A percentile compares a stretch with the other conserved stretches of the same genome.
Evolutionary conservation across 1,284 basidiomycete genomes (phyloP).

Genomic region (Amylostereum areolatum): DNA sequence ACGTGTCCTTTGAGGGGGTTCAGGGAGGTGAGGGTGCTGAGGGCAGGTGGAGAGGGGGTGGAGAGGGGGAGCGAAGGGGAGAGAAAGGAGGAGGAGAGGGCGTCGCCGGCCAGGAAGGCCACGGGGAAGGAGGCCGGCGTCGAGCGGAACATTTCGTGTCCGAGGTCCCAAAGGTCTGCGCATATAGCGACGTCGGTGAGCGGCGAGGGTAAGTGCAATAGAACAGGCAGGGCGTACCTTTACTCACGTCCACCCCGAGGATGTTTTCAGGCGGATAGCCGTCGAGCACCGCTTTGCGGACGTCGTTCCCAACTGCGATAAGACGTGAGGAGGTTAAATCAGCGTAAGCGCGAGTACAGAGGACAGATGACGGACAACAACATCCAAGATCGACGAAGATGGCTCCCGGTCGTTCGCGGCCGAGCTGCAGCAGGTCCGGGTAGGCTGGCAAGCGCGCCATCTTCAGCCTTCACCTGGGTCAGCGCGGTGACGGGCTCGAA

Average conservation of each 20-base stretch:
- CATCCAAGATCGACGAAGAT: slow-evolving; percentile 14
- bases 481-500: neutral
- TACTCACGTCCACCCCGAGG: slow-evolving; percentile 19
- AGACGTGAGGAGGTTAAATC: neutral
- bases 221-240: slow-evolving; percentile 13
- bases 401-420: slow-evolving; percentile 4
- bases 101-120: slow-evolving; percentile 36
- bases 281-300: slow-evolving; percentile 10
- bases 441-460: slow-evolving; percentile 9
- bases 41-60: slow-evolving; percentile 19
- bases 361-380: slow-evolving; percentile 6
- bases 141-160: slow-evolving; percentile 21
- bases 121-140: slow-evolving; percentile 32
- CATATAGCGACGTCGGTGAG: neutral
- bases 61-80: slow-evolving; percentile 20
- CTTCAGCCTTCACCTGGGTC: neutral
- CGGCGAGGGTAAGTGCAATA: no score
- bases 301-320: slow-evolving; percentile 8
- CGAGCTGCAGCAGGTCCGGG: slow-evolving; percentile 5
- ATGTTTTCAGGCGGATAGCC: slow-evolving; percentile 10
- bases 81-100: slow-evolving; percentile 29
- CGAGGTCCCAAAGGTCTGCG: slow-evolving; percentile 21
- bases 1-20: slow-evolving; percentile 34
- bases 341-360: neutral
- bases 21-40: slow-evolving; percentile 27